Evolutionary conservation across 768 basidiomycete species (phyloP).

Genomic region (Lactifluus volemus): DNA sequence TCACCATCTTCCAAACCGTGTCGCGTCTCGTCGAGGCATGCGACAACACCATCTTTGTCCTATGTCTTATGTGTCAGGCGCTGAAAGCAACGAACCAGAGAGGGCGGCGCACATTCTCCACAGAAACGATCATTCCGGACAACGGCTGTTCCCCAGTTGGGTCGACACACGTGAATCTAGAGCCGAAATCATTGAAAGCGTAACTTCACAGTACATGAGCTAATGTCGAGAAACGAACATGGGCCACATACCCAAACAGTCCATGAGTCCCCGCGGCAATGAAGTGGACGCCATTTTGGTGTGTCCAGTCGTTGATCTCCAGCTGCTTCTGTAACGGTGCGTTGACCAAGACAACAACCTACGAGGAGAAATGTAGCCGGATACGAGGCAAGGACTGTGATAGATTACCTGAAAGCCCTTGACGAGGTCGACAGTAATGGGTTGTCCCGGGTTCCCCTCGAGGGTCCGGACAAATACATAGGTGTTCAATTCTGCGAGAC

Average conservation of each 20-base stretch:
- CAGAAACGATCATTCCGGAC: slow-evolving; percentile 90
- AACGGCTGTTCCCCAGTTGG: slow-evolving; percentile 96
- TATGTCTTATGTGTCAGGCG: slow-evolving; percentile 26
- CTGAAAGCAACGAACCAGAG: neutral
- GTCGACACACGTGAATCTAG: slow-evolving; percentile 91
- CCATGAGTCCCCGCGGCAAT: slow-evolving; percentile 87
- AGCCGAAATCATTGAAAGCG: slow-evolving; percentile 94
- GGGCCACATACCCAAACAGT: slow-evolving; percentile 71
- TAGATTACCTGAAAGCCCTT: slow-evolving; percentile 76
- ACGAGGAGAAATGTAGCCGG: slow-evolving; percentile 3
- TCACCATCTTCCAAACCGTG: slow-evolving; percentile 99
- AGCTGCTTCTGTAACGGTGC: slow-evolving; percentile 72
- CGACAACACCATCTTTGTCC: slow-evolving; percentile 88
- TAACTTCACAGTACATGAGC: slow-evolving; percentile 41
- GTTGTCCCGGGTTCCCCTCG: slow-evolving; percentile 67
- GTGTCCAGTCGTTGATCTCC: slow-evolving; percentile 95
- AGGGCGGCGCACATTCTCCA: slow-evolving; percentile 56
- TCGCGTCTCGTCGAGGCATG: slow-evolving; percentile 92
- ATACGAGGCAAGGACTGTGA: neutral
- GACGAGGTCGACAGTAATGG: slow-evolving; percentile 72
- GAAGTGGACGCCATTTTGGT: slow-evolving; percentile 82
- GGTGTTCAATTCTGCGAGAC: slow-evolving; percentile 88
- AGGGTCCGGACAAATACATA: slow-evolving; percentile 91
- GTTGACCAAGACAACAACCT: slow-evolving; percentile 89
- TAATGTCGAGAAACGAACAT: neutral